Conservation (phyloP, 495 filamentous ascomycete species). For the Trichoderma reesei region DNA sequence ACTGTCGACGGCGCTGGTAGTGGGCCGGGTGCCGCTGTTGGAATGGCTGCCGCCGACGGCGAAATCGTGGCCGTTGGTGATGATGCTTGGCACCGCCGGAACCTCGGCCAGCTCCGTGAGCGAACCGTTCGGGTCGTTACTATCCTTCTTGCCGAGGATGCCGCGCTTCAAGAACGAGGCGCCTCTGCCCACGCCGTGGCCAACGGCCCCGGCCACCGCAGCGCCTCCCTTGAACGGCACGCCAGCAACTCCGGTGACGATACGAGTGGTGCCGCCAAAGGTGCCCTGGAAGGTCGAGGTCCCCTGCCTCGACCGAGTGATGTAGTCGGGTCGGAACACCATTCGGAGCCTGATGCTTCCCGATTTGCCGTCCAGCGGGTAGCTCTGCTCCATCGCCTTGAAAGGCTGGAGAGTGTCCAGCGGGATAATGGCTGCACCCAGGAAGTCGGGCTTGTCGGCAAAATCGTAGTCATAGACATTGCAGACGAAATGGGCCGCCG, state of each 20-base stretch:
- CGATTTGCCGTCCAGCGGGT: constrained; percentile 82
- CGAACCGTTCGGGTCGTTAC: constrained; percentile 32
- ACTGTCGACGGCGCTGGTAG: constrained; percentile 16
- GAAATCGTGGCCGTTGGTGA: constrained; percentile 31
- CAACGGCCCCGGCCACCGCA: constrained; percentile 58
- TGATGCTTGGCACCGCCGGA: constrained; percentile 35
- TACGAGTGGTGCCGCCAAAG: constrained; percentile 81
- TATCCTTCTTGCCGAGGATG: constrained; percentile 57
- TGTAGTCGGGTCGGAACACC: constrained; percentile 90
- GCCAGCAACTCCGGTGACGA: constrained; percentile 67
- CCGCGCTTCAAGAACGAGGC: constrained; percentile 78
- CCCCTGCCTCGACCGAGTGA: constrained; percentile 77
- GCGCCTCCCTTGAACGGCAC: constrained; percentile 86
- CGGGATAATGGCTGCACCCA: constrained; percentile 70
- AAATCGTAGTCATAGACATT: constrained; percentile 94
- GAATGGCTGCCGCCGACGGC: constrained; percentile 14
- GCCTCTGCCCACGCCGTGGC: constrained; percentile 74
- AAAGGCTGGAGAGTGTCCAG: constrained; percentile 80
- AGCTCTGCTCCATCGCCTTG: constrained; percentile 55
- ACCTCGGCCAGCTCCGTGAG: constrained; percentile 12
- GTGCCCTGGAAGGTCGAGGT: constrained; percentile 90
- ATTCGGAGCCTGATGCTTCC: constrained; percentile 73
- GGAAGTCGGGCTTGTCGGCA: constrained; percentile 78
- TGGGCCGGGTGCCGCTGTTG: constrained; percentile 15
- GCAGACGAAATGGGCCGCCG: constrained; percentile 74